A percentile compares a stretch with the other conserved stretches of the same genome.
phyloP scores from a whole-genome alignment of 2,329 filamentous ascomycete species.

The Fusarium mundagurra region DNA sequence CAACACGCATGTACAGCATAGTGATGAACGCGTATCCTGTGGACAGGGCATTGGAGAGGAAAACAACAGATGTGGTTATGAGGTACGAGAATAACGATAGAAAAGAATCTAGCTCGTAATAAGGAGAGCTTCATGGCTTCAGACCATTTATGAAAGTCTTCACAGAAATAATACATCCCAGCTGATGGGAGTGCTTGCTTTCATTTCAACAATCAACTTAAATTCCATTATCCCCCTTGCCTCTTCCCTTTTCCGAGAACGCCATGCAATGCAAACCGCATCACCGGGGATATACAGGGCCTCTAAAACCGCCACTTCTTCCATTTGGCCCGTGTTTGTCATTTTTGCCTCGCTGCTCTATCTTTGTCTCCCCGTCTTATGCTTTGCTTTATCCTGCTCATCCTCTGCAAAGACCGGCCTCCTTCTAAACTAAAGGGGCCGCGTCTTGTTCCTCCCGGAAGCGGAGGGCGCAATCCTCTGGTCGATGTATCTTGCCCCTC shows the following conservation, averaged over 20 bases:
- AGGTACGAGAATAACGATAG: conserved; percentile 32
- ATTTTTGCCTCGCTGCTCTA: conserved; percentile 32
- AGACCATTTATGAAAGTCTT: not conserved
- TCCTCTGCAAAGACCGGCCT: conserved; percentile 5
- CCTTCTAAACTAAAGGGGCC: conserved; percentile 5
- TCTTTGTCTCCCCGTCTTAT: conserved; percentile 16
- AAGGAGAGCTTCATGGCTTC: not conserved
- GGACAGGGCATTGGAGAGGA: not conserved
- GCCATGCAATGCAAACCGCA: conserved; percentile 54
- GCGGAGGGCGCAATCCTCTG: conserved; percentile 33
- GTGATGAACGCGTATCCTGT: not conserved
- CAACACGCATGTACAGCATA: not conserved
- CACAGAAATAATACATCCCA: conserved; percentile 7
- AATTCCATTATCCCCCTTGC: conserved; percentile 47
- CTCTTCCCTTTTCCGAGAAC: conserved; percentile 49
- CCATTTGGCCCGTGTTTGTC: conserved; percentile 24
- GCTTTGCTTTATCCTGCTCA: conserved; percentile 26
- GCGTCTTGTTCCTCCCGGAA: conserved; percentile 15
- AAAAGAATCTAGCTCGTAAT: conserved; percentile 16
- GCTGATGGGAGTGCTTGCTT: conserved; percentile 36
- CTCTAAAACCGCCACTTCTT: conserved; percentile 34
- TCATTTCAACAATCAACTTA: conserved; percentile 45
- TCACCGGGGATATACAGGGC: conserved; percentile 47
- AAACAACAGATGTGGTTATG: conserved; percentile 23
- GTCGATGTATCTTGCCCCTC: conserved; percentile 17